These are phyloP conservation scores for Sanghuangporus weigelae DNA, from an alignment of 1,284 basidiomycete species.

Conservation along the genomic window DNA sequence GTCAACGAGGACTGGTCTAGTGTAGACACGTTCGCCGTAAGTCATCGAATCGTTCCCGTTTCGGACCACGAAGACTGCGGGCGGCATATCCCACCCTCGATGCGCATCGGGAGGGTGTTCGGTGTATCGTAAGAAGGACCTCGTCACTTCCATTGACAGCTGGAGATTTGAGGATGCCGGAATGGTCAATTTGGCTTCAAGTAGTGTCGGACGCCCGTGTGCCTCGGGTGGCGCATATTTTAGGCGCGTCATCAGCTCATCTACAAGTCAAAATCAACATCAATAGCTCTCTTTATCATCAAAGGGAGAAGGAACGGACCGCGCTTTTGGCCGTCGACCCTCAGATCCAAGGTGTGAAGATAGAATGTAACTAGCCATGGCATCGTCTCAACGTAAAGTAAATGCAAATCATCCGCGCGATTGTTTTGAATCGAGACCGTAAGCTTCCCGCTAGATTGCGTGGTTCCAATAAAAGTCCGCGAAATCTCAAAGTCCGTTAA, in stretches of 20 bases:
- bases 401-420: conserved; percentile 40
- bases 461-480: conserved; percentile 70
- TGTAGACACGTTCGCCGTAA: conserved; percentile 58
- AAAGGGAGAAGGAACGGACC: conserved; percentile 34
- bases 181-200: conserved; percentile 68
- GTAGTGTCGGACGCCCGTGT: conserved; percentile 66
- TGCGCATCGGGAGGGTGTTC: conserved; percentile 96
- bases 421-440: conserved; percentile 69
- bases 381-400: conserved; percentile 86
- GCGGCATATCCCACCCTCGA: conserved; percentile 88
- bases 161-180: conserved; percentile 62
- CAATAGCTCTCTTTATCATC: background rate
- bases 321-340: conserved; percentile 33
- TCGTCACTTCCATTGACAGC: conserved; percentile 73
- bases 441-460: conserved; percentile 74
- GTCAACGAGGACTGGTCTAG: conserved; percentile 78
- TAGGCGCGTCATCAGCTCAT: conserved; percentile 54
- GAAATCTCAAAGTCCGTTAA: conserved; percentile 54
- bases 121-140: conserved; percentile 88
- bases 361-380: conserved; percentile 92
- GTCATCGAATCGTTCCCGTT: conserved; percentile 11
- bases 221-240: conserved; percentile 66
- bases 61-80: conserved; percentile 59
- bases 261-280: conserved; percentile 31
- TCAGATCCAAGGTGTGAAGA: conserved; percentile 69